Percentiles rank a stretch among this genome's conserved stretches.
phyloP scores from a whole-genome alignment of 305 asterid genomes.

The Solanum hybrid region DNA sequence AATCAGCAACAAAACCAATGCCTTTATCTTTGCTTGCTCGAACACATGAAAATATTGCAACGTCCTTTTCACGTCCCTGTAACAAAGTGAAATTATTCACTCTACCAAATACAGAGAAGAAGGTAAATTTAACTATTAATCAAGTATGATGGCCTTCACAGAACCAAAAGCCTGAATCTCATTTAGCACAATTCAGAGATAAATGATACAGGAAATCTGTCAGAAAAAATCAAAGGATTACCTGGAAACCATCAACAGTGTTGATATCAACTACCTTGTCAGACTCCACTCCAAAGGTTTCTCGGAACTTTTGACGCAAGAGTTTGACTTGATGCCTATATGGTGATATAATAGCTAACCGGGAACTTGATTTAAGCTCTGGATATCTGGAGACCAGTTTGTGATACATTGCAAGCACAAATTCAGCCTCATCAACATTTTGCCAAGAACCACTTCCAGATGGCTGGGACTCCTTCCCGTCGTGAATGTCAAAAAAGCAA shows the following conservation, averaged over 20 bases:
- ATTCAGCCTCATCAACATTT: conserved; percentile 84
- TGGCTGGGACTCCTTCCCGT: conserved; percentile 70
- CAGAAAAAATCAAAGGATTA: conserved; percentile 6
- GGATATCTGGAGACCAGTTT: conserved; percentile 74
- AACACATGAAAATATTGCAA: conserved; percentile 95
- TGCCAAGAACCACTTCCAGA: conserved; percentile 80
- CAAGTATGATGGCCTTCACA: neutral
- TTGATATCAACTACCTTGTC: conserved; percentile 79
- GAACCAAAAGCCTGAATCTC: neutral
- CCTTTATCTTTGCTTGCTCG: conserved; percentile 59
- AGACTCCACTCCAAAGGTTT: conserved; percentile 71
- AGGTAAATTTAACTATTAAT: neutral
- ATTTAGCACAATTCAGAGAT: neutral
- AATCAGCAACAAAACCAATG: conserved; percentile 92
- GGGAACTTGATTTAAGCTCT: conserved; percentile 78
- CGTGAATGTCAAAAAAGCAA: conserved; percentile 86
- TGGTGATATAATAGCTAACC: conserved; percentile 86
- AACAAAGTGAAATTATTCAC: neutral
- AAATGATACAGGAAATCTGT: neutral
- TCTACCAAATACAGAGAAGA: conserved; percentile 1
- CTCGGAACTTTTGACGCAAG: conserved; percentile 52
- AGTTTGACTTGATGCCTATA: conserved; percentile 80
- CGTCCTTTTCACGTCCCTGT: conserved; percentile 97
- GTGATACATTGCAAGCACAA: conserved; percentile 61
- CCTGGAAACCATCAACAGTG: conserved; percentile 99